A percentile compares a stretch with the other conserved stretches of the same genome.
Conservation (phyloP, 352 stramenopile species). For the Chrysophaeum taylorii region DNA sequence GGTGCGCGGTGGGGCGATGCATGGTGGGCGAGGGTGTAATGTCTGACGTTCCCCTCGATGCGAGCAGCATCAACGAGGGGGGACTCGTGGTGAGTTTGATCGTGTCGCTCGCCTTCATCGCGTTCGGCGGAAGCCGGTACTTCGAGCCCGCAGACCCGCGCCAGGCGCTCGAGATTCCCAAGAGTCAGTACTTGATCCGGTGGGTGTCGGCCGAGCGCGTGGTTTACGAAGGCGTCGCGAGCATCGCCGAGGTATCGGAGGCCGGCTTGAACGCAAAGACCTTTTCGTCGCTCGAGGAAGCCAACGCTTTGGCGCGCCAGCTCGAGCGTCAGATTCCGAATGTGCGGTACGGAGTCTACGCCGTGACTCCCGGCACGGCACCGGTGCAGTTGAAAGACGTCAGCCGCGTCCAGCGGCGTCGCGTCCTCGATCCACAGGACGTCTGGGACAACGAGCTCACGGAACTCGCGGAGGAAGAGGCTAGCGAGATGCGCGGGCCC, state of each 20-base stretch:
- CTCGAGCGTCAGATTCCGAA: background rate
- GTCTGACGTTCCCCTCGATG: too few species aligned
- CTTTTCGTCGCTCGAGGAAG: background rate
- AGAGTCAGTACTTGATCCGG: background rate
- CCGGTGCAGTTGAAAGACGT: background rate
- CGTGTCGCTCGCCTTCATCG: too few species aligned
- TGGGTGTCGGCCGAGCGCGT: background rate
- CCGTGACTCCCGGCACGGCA: background rate
- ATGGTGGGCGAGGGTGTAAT: too few species aligned
- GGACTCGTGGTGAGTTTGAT: too few species aligned
- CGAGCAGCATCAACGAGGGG: too few species aligned
- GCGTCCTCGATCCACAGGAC: background rate
- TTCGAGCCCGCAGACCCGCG: too few species aligned
- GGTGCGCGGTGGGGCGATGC: too few species aligned
- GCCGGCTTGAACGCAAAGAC: background rate
- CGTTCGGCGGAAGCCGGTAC: too few species aligned
- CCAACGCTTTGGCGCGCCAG: background rate
- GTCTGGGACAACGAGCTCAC: background rate
- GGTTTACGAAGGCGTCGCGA: background rate
- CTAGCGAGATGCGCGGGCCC: background rate
- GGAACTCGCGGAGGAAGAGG: background rate
- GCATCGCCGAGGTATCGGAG: background rate
- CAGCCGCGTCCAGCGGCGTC: background rate
- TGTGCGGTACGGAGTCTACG: background rate
- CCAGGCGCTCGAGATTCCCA: too few species aligned